Evolutionary conservation across 78 protist genomes (phyloP).

Genomic region (Protostelium mycophagum): DNA sequence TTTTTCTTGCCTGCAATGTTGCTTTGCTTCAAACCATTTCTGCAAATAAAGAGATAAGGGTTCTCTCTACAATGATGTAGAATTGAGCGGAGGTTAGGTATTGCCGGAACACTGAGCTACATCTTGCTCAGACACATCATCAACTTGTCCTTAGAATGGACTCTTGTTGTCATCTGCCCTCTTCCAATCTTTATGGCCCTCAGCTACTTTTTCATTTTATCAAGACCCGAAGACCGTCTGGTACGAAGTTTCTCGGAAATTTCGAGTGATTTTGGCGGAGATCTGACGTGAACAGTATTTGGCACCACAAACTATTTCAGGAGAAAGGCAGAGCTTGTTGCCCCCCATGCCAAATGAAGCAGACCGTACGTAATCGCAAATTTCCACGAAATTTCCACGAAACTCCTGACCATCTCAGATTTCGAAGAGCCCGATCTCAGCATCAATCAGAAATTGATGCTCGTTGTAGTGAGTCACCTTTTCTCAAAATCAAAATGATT

Average conservation of each 20-base stretch:
- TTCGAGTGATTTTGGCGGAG: neutral
- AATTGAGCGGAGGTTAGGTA: neutral
- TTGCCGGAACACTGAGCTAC: neutral
- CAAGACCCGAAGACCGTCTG: neutral
- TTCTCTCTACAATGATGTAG: neutral
- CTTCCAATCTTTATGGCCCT: neutral
- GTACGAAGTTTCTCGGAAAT: neutral
- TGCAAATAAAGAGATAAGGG: neutral
- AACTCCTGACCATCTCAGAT: neutral
- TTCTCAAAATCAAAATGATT: neutral
- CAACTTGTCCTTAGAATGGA: neutral
- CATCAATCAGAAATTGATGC: neutral
- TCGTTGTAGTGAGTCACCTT: neutral
- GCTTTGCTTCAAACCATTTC: neutral
- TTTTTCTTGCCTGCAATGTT: neutral
- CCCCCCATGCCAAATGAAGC: neutral
- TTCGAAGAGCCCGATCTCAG: neutral
- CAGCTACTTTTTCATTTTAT: neutral
- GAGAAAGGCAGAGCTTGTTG: neutral
- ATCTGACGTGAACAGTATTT: neutral
- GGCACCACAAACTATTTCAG: neutral
- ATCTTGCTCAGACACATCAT: neutral
- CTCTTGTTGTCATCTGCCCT: neutral
- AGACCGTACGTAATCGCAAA: too few species aligned
- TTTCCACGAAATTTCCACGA: too few species aligned